Evolutionary conservation across 116 monocot species (phyloP), one percentile per base, ranked within the genome.

Genomic region (Posidonia oceanica): DNA sequence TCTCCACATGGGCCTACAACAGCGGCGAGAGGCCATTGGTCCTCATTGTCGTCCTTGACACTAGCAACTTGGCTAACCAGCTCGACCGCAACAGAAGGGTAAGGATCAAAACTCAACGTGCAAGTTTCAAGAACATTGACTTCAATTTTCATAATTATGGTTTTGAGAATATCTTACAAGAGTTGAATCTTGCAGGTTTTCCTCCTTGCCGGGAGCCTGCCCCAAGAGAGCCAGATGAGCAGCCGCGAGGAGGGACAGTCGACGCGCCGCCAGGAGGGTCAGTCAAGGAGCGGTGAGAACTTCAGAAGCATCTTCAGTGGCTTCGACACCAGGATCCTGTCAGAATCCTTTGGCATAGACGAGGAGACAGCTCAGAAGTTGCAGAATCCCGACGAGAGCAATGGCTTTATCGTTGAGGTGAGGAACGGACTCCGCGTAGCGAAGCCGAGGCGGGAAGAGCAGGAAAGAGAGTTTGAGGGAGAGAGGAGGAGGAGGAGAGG

Each of bases 1-100:
- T 75, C 15, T 18, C 72, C 13, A 54, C 76, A 53, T 84, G 84
- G 84, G 58, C 44, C 66, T 81, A 85, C 61, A 85, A 85, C 81
- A 73, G 64, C 36, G 81, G 81, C 22, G 69, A 81, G 12, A 69
- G 20, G 6, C 73, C 76, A 5, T 39, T 81, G 5, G 52, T 81
- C 21, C 38, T 66, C 44, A 10, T 85, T 44, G 54, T 71, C 37
- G 23, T 75, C 68, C 16, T 78, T 39, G 81, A 84, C 68, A 67
- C 41, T 16, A 67, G 56, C 73, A 80, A 78, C 72, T 58, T 51
- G n/a, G 74, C 53, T n/a, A 84, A 84, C 68, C 80, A 84, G 18
- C 84, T 84, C 54, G 80, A 84, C 41, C 53, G 48, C 20, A 44
- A 54, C 76, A 53, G 42, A 20, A 62, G 76, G 14, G 80, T 80